phyloP scores from a whole-genome alignment of 495 filamentous ascomycete species.

The Patellaria atrata region DNA sequence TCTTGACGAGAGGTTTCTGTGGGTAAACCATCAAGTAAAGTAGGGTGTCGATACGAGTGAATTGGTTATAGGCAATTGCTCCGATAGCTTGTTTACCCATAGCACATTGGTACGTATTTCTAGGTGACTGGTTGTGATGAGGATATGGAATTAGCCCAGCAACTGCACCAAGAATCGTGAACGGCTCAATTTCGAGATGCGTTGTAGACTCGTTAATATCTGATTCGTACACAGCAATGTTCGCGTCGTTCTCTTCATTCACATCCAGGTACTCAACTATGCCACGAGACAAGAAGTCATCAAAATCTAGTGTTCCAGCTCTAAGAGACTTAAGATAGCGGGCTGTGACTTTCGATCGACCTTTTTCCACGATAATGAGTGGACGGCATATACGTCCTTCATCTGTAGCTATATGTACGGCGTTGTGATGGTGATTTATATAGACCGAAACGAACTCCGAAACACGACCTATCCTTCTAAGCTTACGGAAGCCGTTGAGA shows the following conservation, averaged over 20 bases:
- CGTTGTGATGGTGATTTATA: conserved; percentile 80
- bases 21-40: conserved; percentile 96
- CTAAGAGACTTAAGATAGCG: conserved; percentile 65
- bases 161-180: conserved; percentile 93
- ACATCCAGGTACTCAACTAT: conserved; percentile 94
- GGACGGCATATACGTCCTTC: conserved; percentile 93
- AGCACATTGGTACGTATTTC: conserved; percentile 98
- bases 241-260: conserved; percentile 93
- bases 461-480: conserved; percentile 74
- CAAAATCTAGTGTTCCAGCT: conserved; percentile 69
- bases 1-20: conserved; percentile 94
- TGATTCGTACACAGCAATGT: conserved; percentile 77
- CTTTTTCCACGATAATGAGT: conserved; percentile 82
- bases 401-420: conserved; percentile 91
- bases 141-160: conserved; percentile 95
- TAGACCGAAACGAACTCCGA: conserved; percentile 92
- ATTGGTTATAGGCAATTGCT: conserved; percentile 93
- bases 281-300: conserved; percentile 78
- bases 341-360: conserved; percentile 60
- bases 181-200: conserved; percentile 94
- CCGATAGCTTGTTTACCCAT: conserved; percentile 99
- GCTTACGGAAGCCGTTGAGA: conserved; percentile 61
- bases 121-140: conserved; percentile 96
- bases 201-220: conserved; percentile 70
- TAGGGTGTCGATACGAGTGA: conserved; percentile 85